A percentile compares a stretch with the other conserved stretches of the same genome.
These are phyloP conservation scores for Microbotryum intermedium DNA, from an alignment of 1,284 basidiomycete species.

Conservation along the genomic window DNA sequence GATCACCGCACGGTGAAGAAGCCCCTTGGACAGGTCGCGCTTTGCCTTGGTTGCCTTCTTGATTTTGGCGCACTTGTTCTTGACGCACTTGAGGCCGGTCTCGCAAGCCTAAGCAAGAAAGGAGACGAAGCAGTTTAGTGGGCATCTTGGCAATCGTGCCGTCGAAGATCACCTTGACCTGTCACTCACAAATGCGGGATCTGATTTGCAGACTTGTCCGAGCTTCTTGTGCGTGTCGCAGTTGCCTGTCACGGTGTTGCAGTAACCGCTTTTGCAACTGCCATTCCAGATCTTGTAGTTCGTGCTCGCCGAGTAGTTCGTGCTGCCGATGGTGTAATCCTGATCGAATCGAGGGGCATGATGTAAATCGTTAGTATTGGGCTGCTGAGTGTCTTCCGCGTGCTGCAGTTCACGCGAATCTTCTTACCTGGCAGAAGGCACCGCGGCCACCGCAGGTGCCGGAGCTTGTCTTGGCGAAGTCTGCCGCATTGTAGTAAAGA, in stretches of 20 bases:
- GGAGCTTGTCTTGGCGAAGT: neutral
- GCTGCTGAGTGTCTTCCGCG: neutral
- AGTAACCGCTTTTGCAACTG: neutral
- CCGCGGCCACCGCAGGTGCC: neutral
- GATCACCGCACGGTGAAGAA: no score
- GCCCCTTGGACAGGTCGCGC: no score
- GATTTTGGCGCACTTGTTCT: no score
- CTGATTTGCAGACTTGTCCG: neutral
- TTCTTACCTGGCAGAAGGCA: neutral
- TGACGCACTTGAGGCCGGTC: no score
- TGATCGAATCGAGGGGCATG: neutral
- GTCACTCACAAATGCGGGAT: neutral
- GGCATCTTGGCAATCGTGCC: no score
- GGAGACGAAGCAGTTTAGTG: no score
- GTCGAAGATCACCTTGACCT: no score
- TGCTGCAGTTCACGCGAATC: neutral
- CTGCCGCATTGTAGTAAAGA: neutral
- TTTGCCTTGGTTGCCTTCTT: no score
- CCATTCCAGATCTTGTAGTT: neutral
- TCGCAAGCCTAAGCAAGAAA: no score
- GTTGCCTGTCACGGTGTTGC: neutral
- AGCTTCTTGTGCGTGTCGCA: neutral
- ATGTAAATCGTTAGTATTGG: neutral
- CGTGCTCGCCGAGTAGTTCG: neutral
- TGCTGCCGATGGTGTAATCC: neutral